Evolutionary conservation across 371 early-diverging fungal genomes (phyloP), one percentile per base, ranked within the genome.

Genomic region (Apophysomyces trapeziformis): DNA sequence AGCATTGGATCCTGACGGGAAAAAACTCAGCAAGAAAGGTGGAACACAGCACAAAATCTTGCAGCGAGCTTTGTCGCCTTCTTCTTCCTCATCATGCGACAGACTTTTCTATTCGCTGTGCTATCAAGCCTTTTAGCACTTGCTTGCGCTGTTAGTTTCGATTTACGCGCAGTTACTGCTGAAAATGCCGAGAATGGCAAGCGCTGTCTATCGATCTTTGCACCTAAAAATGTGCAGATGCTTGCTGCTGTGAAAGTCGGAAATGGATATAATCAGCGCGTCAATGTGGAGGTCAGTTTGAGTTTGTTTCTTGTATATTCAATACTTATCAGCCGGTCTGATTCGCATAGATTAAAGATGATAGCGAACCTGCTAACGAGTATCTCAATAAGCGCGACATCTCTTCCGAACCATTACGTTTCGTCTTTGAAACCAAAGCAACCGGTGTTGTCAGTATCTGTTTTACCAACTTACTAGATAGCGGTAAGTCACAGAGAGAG

Each of bases 381-480:
- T 85, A 89, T 65, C 82, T 78, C n/a, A 80, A 72, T 12, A 87
- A 87, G 70, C 76, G 72, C 32, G 80, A 82, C 58, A 58, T 90
- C 44, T 68, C 74, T 21, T 86, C 85, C 21, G 87, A 85, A 47
- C 71, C 32, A 26, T 26, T 74, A 65, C 77, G 80, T 21, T 78
- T 75, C 41, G 78, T 81, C 38, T 88, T 91, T 74, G 91, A 85
- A 44, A 93, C 94, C 26, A 93, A 94, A 70, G 84, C 82, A 7
- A 88, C 93, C 58, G 92, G 93, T 36, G 87, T 92, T 71, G 80
- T 95, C 11, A 74, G 86, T 57, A 90, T 92, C 65, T 96, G 96
- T 73, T 92, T 96, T 81, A 87, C 88, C 38, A 95, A 95, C 73
- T 71, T 83, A 38, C 83, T 94, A 12, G 75, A 83, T 46, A 73